Base-by-base conservation (phyloP, 192 early-diverging fungal genomes). In the Geranomyces variabilis region DNA sequence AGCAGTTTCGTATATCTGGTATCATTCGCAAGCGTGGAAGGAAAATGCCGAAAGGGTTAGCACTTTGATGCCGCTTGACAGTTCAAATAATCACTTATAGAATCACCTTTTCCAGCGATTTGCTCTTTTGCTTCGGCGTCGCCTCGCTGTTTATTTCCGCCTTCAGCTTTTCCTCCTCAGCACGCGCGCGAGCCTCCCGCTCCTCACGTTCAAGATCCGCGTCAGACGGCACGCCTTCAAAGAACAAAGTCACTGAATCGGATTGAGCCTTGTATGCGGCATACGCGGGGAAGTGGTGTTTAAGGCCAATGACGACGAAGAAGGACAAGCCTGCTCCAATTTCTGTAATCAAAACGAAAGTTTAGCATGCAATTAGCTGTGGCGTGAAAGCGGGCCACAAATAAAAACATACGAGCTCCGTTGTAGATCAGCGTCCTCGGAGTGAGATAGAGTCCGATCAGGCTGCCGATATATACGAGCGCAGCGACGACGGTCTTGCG, bases 221-320 rank as follows among this genome's bases (percentile, higher is more conserved):
- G 43, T 72, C 70, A 30, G 33, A 28, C 8, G 70, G 70, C 33
- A 72, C 63, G 15, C 48, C 63, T 61, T 64, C 36, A n/a, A 72
- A 72, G 28, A 72, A 72, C 15, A 21, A 14, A 9, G 62, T 22
- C 0, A 72, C 43, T 14, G 49, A 30, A 31, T 72, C 70, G 9
- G 17, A 29, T 46, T 55, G 34, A 12, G 24, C 31, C 33, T 49
- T 65, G 58, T 17, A 60, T 7, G 24, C 58, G 2, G 28, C 31
- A 48, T 65, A 72, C 10, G 28, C 26, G 31, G 70, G 70, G 53
- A 65, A 65, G 59, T 72, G 41, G 60, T 63, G 63, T 14, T 56
- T 46, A 0, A 72, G 70, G 33, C 46, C 70, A 17, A 53, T 45
- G 28, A 72, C 26, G 24, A 72, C 51, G 62, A 72, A 72, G 19